A percentile compares a stretch with the other conserved stretches of the same genome.
Evolutionary conservation across 371 early-diverging fungal genomes (phyloP).

Genomic region (Sporodiniella umbellata): DNA sequence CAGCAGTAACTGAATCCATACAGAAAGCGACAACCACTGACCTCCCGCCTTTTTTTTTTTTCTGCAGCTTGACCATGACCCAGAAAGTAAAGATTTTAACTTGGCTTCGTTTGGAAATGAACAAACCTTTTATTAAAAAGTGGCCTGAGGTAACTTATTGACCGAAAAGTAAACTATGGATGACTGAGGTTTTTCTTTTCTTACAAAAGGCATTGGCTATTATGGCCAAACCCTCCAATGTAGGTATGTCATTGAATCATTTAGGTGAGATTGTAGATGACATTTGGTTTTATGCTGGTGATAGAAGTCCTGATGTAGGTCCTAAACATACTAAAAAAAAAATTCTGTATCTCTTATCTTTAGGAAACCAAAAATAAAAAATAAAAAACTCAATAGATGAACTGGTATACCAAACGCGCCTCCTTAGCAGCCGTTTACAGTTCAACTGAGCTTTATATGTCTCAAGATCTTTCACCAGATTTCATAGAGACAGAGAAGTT

Average conservation of each 20-base stretch:
- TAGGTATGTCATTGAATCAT: conserved; percentile 64
- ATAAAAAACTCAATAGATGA: conserved; percentile 52
- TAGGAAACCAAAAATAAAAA: too few relatives aligned
- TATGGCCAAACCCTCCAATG: conserved; percentile 74
- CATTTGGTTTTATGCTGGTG: conserved; percentile 88
- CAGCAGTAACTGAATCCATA: conserved; percentile 34
- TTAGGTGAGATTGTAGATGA: conserved; percentile 77
- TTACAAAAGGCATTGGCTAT: conserved; percentile 68
- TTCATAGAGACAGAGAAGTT: conserved; percentile 72
- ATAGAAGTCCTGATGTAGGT: conserved; percentile 75
- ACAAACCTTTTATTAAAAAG: conserved; percentile 65
- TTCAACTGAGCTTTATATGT: conserved; percentile 88
- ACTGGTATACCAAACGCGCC: conserved; percentile 86
- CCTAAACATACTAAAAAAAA: too few relatives aligned
- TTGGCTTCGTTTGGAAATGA: conserved; percentile 65
- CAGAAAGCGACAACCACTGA: neutral
- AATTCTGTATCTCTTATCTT: neutral
- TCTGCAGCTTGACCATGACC: conserved; percentile 25
- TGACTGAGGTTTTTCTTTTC: neutral
- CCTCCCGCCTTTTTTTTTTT: neutral
- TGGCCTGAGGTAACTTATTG: conserved; percentile 73
- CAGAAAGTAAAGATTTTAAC: conserved; percentile 68
- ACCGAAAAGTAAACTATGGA: neutral
- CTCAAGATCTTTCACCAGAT: conserved; percentile 75
- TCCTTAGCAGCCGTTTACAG: conserved; percentile 79